phyloP scores from a whole-genome alignment of 805 yeast species.

The Ogataea pini region DNA sequence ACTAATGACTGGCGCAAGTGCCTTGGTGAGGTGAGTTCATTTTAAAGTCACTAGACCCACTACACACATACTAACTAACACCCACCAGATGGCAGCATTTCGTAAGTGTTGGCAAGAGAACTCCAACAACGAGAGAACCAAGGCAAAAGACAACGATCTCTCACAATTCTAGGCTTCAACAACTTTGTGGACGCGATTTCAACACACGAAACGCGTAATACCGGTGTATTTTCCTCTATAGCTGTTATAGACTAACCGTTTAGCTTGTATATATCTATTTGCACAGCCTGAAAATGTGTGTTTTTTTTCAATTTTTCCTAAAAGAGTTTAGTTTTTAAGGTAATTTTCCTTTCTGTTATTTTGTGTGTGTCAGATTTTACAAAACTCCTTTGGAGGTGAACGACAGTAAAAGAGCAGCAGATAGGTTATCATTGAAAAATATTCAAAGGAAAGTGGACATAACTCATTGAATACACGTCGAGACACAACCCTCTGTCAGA shows the following conservation, averaged over 20 bases:
- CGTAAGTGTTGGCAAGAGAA: conserved; percentile 44
- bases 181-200: not conserved
- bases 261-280: not conserved
- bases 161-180: conserved; percentile 19
- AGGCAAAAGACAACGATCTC: conserved; percentile 37
- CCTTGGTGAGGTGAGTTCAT: conserved; percentile 52
- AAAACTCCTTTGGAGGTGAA: conserved; percentile 1
- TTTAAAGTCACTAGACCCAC: too few relatives aligned
- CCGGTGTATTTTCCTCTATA: too few relatives aligned
- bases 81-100: conserved; percentile 41
- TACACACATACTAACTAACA: too few relatives aligned
- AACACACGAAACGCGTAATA: not conserved
- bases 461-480: not conserved
- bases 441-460: not conserved
- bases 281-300: not conserved
- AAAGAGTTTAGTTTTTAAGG: not conserved
- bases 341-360: conserved; percentile 2
- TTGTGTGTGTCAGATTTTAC: conserved; percentile 9
- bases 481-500: not conserved
- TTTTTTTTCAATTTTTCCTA: not conserved
- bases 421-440: too few relatives aligned
- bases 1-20: conserved; percentile 82
- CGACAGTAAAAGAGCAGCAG: too few relatives aligned
- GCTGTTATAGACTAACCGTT: too few relatives aligned
- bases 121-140: conserved; percentile 40